Conservation (phyloP, 1,284 basidiomycete species). For the Cryptococcus maquisensis region DNA sequence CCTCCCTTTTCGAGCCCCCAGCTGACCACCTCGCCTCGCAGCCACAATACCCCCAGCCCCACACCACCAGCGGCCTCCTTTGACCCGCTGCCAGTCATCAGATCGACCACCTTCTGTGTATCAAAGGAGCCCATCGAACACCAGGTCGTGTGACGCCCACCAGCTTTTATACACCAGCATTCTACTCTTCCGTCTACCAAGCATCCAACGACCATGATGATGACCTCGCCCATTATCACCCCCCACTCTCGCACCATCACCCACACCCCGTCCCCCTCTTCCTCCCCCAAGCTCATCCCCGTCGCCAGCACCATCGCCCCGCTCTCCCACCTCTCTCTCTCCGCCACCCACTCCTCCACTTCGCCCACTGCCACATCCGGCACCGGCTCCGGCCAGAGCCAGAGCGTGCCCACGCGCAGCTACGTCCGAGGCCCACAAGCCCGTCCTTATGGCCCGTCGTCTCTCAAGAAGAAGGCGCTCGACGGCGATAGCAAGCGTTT, state of each 20-base stretch:
- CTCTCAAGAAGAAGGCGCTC: conserved; percentile 8
- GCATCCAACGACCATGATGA: conserved; percentile 10
- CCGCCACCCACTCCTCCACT: not conserved
- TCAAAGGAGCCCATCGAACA: not conserved
- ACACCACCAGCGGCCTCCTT: not conserved
- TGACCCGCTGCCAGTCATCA: no score
- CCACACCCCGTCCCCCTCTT: conserved; percentile 14
- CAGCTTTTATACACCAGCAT: not conserved
- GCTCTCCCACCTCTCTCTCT: not conserved
- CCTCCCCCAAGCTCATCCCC: conserved; percentile 14
- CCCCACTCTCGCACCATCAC: conserved; percentile 15
- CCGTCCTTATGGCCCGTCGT: conserved; percentile 15
- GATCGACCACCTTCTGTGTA: not conserved
- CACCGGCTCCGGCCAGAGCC: not conserved
- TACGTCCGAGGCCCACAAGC: conserved; percentile 20
- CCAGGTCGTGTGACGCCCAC: not conserved
- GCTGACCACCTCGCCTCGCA: not conserved
- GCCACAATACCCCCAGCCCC: not conserved
- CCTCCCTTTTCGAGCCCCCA: not conserved
- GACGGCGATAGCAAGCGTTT: conserved; percentile 23
- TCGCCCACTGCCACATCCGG: not conserved
- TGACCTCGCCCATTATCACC: conserved; percentile 13
- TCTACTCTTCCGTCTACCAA: not conserved
- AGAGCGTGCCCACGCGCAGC: conserved; percentile 6
- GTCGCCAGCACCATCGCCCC: conserved; percentile 13